Base-by-base conservation (phyloP, 495 filamentous ascomycete genomes). In the Cairneyella variabilis region DNA sequence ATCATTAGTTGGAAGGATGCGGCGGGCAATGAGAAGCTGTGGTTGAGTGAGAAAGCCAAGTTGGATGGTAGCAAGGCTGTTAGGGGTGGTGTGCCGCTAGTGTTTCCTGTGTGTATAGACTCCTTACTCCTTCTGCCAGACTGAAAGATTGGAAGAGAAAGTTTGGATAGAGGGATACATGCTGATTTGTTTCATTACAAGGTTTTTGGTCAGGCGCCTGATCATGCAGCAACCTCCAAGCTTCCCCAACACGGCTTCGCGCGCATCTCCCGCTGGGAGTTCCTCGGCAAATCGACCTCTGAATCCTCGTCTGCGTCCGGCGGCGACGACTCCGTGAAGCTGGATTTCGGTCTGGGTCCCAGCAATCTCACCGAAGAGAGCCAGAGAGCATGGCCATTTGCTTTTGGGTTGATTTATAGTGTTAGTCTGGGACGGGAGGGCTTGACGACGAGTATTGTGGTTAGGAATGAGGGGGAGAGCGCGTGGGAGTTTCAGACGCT, bases 241-340 rank as follows among this genome's bases (percentile, higher is more conserved):
- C 84, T 99, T 14, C 86, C 92, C 11, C 92, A 97, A 69, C 95
- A 99, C 71, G 95, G 95, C 58, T 96, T 99, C 70, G 95, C 95
- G 21, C 89, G 95, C 48, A 91, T 80, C 57, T 88, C 85, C 41
- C 68, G 69, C n/a, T 88, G 83, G 84, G 84, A 87, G 62, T 86
- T 86, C 76, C 66, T 95, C 61, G 74, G 90, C 76, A 82, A 89
- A 75, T 71, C 75, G 51, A 76, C 78, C 32, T 83, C 78, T 20
- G 83, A 86, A 59, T 69, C 73, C 5, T 61, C 69, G 43, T 51
- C 70, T 53, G 10, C 17, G 32, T 21, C 58, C 47, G 67, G 69
- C 6, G 79, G 74, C 45, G 83, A 88, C 54, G 71, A 80, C 49
- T 78, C 78, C 11, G 83, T 97, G 48, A 96, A 93, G 75, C 80